Evolutionary conservation across 2,329 filamentous ascomycete species (phyloP).

Genomic region (Ceratocystis ficicola): DNA sequence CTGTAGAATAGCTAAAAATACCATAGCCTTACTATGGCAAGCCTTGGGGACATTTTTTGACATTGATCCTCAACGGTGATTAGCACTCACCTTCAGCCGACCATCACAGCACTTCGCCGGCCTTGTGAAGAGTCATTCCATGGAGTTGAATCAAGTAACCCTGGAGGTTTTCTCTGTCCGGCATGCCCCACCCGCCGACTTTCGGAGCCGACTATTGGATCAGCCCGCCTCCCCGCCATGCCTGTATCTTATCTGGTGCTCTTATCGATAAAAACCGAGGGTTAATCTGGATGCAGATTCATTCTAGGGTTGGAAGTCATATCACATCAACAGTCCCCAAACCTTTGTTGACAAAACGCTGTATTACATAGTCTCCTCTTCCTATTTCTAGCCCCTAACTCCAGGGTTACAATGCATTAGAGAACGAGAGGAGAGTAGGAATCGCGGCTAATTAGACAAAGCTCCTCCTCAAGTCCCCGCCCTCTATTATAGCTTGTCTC

Average conservation of each 20-base stretch:
- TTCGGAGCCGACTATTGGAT: constrained; percentile 7
- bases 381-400: not conserved
- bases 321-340: too few species aligned
- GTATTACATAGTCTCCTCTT: not conserved
- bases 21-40: too few species aligned
- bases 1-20: too few species aligned
- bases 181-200: constrained; percentile 11
- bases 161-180: not conserved
- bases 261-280: not conserved
- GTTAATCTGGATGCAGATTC: too few species aligned
- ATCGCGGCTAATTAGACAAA: constrained; percentile 1
- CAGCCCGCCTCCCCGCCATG: not conserved
- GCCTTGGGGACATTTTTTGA: too few species aligned
- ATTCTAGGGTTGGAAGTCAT: too few species aligned
- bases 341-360: not conserved
- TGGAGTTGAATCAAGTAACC: too few species aligned
- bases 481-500: not conserved
- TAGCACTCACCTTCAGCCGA: too few species aligned
- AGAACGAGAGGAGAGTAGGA: too few species aligned
- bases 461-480: not conserved
- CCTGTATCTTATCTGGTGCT: not conserved
- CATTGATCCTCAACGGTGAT: too few species aligned
- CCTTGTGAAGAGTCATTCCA: not conserved
- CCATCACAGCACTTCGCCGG: not conserved
- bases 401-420: not conserved